phyloP scores from a whole-genome alignment of 2,329 filamentous ascomycete genomes.

The Penicillium sclerotigenum region DNA sequence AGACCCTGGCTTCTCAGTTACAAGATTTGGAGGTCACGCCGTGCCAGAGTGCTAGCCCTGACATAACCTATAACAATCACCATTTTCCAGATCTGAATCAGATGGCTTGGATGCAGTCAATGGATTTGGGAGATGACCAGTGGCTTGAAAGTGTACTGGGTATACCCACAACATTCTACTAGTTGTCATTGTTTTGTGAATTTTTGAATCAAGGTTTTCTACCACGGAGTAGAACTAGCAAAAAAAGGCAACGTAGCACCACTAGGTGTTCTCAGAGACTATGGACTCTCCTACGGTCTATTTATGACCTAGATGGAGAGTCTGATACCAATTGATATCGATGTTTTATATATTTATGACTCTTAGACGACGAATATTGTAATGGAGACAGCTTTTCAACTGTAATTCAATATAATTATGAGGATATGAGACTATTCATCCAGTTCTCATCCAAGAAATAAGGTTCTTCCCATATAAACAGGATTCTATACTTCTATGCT shows the following conservation, averaged over 20 bases:
- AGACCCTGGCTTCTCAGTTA: constrained; percentile 13
- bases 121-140: constrained; percentile 29
- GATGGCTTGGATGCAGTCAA: constrained; percentile 30
- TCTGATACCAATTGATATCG: not conserved
- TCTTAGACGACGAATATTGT: not conserved
- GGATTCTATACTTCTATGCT: not conserved
- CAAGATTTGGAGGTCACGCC: not conserved
- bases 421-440: not conserved
- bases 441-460: not conserved
- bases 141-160: constrained; percentile 25
- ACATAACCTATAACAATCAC: constrained; percentile 1
- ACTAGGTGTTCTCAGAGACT: not conserved
- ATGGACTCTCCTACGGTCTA: not conserved
- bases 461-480: not conserved
- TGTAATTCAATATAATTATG: not conserved
- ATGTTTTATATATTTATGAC: not conserved
- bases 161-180: constrained; percentile 30
- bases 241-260: not conserved
- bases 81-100: constrained; percentile 26
- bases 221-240: not conserved
- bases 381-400: not conserved
- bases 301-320: not conserved
- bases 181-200: constrained; percentile 13
- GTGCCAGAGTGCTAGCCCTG: not conserved
- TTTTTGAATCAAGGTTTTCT: not conserved